Evolutionary conservation across 1,284 basidiomycete species (phyloP), one percentile per base, ranked within the genome.

Genomic region (Psilocybe mexicana): DNA sequence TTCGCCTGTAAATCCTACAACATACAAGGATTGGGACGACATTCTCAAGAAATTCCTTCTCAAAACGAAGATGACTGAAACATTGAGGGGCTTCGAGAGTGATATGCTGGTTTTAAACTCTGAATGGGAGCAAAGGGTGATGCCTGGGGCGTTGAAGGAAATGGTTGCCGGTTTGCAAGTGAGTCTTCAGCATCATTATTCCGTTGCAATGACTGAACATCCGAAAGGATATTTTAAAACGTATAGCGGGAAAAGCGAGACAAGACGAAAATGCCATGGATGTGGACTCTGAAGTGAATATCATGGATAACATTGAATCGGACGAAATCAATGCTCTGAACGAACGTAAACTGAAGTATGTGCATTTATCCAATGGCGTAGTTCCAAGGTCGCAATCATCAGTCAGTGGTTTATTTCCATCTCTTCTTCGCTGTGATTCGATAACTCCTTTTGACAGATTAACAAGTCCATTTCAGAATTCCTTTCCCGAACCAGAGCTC

Each of bases 51-150:
- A 72, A 1, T 91, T 92, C 56, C 66, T 90, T 53, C 66, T 72
- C 8, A 71, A 78, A 50, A 75, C 84, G 5, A 85, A 87, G 1
- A 69, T 92, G 14, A 77, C 73, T 2, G 87, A 91, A 66, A 77
- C 87, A 0, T 65, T 85, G 35, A 75, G 74, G 48, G 90, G 86
- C 0, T 84, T 92, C 58, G 85, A 89, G 65, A 72, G 79, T 24
- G 90, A 92, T 65, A 81, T 92, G 73, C 67, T 92, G 7, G 78
- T 90, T 3, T 70, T 92, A 72, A 91, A 85, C 60, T 67, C 78
- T 0, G 82, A 84, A 0, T 88, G 82, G 79, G 89, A 92, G 69
- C 74, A 74, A 48, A 74, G 77, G 55, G 75, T 74, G 26, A 72
- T 91, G 1, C 83, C 84, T 3, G 68, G 63, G 0, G 87, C 87